phyloP scores from a whole-genome alignment of 2,329 filamentous ascomycete species.

The Cryphonectria naterciae region DNA sequence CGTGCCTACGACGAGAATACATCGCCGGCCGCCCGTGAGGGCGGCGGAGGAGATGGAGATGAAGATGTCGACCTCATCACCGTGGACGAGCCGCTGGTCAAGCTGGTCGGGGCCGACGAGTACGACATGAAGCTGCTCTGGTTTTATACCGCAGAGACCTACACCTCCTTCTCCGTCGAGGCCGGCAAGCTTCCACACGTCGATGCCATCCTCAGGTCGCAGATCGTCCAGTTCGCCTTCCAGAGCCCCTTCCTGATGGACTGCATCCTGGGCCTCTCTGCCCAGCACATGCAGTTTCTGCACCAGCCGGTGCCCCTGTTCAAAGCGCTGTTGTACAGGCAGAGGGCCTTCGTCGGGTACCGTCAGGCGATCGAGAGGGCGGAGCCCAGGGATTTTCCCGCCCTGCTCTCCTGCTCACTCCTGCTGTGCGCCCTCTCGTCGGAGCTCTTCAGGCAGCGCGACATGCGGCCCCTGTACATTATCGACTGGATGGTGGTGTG shows the following conservation, averaged over 20 bases:
- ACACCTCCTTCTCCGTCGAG: conserved; percentile 50
- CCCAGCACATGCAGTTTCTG: conserved; percentile 52
- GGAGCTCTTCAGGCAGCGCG: conserved; percentile 53
- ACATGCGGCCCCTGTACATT: conserved; percentile 51
- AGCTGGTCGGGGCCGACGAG: conserved; percentile 41
- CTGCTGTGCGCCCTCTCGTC: conserved; percentile 56
- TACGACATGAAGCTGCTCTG: conserved; percentile 59
- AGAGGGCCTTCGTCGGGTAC: conserved; percentile 55
- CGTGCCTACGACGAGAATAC: conserved; percentile 22
- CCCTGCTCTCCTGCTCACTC: conserved; percentile 56
- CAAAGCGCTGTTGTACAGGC: conserved; percentile 50
- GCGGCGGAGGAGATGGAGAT: no score
- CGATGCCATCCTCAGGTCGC: conserved; percentile 50
- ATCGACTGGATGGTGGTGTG: conserved; percentile 61
- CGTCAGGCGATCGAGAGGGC: conserved; percentile 54
- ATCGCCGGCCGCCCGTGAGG: conserved; percentile 25
- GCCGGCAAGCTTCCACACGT: conserved; percentile 40
- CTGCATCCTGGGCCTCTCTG: conserved; percentile 55
- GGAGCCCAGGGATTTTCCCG: conserved; percentile 50
- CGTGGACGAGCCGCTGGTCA: conserved; percentile 43
- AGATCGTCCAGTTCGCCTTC: conserved; percentile 55
- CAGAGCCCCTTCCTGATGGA: conserved; percentile 59
- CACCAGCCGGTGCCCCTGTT: conserved; percentile 44
- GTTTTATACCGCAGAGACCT: conserved; percentile 56
- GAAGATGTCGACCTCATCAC: conserved; percentile 36